Evolutionary conservation across 106 monocot genomes (phyloP).

Genomic region (Dendrobium huoshanense): DNA sequence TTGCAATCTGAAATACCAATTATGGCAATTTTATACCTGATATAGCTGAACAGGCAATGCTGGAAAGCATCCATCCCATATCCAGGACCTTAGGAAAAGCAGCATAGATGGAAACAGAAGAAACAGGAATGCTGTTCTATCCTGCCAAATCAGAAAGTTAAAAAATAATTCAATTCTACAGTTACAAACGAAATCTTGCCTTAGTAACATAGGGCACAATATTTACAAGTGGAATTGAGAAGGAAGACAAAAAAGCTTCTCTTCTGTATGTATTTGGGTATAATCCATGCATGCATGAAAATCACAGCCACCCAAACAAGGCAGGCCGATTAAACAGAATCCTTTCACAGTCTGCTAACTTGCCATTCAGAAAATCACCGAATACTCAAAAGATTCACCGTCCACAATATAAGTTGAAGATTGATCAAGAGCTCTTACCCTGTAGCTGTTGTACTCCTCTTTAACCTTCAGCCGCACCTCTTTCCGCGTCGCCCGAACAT

Average conservation of each 20-base stretch:
- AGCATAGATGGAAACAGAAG: slow-evolving; percentile 64
- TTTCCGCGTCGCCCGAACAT: slow-evolving; percentile 74
- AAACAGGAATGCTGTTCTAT: slow-evolving; percentile 82
- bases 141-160: slow-evolving; percentile 32
- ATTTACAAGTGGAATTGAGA: too few relatives aligned
- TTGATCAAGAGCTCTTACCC: slow-evolving; percentile 28
- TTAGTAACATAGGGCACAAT: too few relatives aligned
- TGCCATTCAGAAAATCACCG: neutral
- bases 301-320: too few relatives aligned
- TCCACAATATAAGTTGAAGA: neutral
- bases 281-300: too few relatives aligned
- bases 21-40: slow-evolving; percentile 42
- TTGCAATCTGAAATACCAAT: neutral
- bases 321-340: neutral
- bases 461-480: slow-evolving; percentile 87
- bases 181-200: neutral
- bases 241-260: too few relatives aligned
- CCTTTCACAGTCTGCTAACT: neutral
- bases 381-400: neutral
- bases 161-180: neutral
- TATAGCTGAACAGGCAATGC: slow-evolving; percentile 82
- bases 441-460: slow-evolving; percentile 92
- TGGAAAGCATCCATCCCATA: slow-evolving; percentile 81
- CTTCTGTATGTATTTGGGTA: too few relatives aligned
- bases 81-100: slow-evolving; percentile 47